Percentiles rank a stretch among this genome's conserved stretches.
Evolutionary conservation across 371 early-diverging fungal genomes (phyloP).

Genomic region (Rhizopus delemar): DNA sequence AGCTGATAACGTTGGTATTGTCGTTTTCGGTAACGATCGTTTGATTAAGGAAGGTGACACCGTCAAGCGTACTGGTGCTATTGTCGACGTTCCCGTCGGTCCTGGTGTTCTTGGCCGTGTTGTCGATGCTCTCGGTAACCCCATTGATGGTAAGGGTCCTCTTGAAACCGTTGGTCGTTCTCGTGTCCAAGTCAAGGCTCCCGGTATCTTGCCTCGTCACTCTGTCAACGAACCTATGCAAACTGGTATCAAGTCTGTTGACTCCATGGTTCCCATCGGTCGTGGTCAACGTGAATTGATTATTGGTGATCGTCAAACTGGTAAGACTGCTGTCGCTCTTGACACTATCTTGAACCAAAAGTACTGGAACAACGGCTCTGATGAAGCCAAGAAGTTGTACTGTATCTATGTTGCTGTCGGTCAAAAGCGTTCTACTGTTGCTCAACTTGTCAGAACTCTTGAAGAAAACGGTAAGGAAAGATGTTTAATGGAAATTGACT

Average conservation of each 20-base stretch:
- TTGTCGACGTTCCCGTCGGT: constrained; percentile 95
- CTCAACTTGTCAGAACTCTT: constrained; percentile 94
- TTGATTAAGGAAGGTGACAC: constrained; percentile 88
- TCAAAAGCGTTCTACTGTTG: constrained; percentile 97
- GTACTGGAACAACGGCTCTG: constrained; percentile 79
- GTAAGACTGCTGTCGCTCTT: constrained; percentile 94
- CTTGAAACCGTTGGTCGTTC: constrained; percentile 76
- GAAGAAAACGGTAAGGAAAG: constrained; percentile 71
- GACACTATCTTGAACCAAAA: constrained; percentile 97
- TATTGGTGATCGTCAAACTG: constrained; percentile 97
- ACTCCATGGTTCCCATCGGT: constrained; percentile 97
- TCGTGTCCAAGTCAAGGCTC: constrained; percentile 95
- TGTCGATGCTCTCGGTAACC: constrained; percentile 96
- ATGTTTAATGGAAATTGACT: neutral
- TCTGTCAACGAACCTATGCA: constrained; percentile 97
- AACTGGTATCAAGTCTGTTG: constrained; percentile 97
- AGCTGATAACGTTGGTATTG: constrained; percentile 98
- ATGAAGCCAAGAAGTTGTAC: constrained; percentile 69
- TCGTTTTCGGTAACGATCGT: constrained; percentile 98
- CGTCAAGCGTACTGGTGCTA: constrained; percentile 94
- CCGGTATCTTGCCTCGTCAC: constrained; percentile 95
- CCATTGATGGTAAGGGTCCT: constrained; percentile 97
- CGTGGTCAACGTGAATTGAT: constrained; percentile 99
- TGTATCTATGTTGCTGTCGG: constrained; percentile 97
- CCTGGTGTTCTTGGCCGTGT: constrained; percentile 93